Base-by-base conservation (phyloP, 768 basidiomycete genomes). In the Tubosaeta brunneosetosa region DNA sequence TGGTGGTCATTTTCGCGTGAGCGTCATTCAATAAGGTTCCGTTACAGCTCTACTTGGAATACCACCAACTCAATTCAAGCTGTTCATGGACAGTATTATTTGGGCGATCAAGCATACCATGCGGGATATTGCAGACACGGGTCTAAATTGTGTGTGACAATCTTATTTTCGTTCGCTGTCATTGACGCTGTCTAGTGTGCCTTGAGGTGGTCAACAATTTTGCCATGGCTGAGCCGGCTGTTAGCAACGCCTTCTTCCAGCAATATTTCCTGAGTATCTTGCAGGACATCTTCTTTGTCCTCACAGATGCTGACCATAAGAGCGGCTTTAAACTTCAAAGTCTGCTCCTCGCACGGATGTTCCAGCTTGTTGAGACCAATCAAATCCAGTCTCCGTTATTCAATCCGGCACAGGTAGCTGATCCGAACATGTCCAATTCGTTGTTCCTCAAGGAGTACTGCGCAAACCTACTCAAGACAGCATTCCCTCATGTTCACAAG, bases 21-120 rank as follows among this genome's bases (percentile, higher is more conserved):
- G 14, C 16, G 4, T 6, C 1, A 3, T 42, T 32, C 16, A 43
- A 26, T 51, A 43, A 57, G 14, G 14, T 32, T 13, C 17, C 5
- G 1, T 38, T 22, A 43, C 32, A 65, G 94, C 94, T 6, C 74
- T 97, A 43, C 79, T 95, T 51, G 83, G 82, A 25, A 80, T 97
- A 54, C 91, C 93, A n/a, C 88, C 93, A 10, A 72, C 79, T 43
- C 91, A 97, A 72, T 97, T 98, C 81, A 97, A 97, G 74, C 74
- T 98, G 53, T 89, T 97, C 70, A 97, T 97, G 84, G 95, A 98
- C 70, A 94, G 92, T 55, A 89, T 97, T 58, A 87, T 95, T 47
- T 99, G 97, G 95, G 95, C 94, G n/a, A 95, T 97, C 76, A 99
- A 99, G 71, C 97, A 99, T 74, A 97, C 92, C 14, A 94, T 97